These are phyloP conservation scores for Papiliotrema terrestris DNA, from an alignment of 1,284 basidiomycete species.

Conservation along the genomic window DNA sequence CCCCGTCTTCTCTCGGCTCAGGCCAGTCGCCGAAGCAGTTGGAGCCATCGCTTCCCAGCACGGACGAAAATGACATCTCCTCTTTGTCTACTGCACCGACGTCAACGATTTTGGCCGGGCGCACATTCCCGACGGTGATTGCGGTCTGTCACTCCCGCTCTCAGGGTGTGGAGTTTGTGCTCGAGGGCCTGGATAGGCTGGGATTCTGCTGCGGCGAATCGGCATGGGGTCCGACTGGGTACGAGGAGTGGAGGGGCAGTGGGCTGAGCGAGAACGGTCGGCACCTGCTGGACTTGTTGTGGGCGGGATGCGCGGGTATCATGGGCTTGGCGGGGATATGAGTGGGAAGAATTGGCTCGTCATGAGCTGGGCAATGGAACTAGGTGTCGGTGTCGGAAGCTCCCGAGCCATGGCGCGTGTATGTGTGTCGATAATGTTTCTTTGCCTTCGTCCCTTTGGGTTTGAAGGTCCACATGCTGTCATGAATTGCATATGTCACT, in stretches of 20 bases:
- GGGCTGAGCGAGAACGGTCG: constrained; percentile 45
- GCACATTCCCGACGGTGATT: constrained; percentile 47
- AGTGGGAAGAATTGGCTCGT: not conserved
- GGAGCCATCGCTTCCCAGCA: not conserved
- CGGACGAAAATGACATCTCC: not conserved
- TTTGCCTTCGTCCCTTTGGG: not conserved
- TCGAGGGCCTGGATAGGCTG: constrained; percentile 47
- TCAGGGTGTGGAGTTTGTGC: constrained; percentile 48
- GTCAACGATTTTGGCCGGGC: constrained; percentile 23
- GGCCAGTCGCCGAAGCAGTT: not conserved
- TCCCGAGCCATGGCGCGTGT: no score
- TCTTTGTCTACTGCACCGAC: constrained; percentile 6
- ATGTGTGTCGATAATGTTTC: no score
- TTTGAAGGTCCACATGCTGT: no score
- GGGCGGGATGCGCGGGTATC: constrained; percentile 45
- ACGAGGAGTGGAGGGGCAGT: constrained; percentile 48
- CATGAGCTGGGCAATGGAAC: no score
- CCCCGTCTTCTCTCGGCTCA: not conserved
- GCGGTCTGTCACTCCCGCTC: constrained; percentile 48
- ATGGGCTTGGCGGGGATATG: constrained; percentile 34
- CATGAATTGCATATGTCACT: no score
- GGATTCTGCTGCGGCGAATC: constrained; percentile 46
- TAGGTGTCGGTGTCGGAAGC: no score
- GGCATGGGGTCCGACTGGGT: constrained; percentile 49
- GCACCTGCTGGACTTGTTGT: constrained; percentile 43